These are phyloP conservation scores for Pythium grandisporangium DNA, from an alignment of 352 stramenopile genomes.

Conservation along the genomic window DNA sequence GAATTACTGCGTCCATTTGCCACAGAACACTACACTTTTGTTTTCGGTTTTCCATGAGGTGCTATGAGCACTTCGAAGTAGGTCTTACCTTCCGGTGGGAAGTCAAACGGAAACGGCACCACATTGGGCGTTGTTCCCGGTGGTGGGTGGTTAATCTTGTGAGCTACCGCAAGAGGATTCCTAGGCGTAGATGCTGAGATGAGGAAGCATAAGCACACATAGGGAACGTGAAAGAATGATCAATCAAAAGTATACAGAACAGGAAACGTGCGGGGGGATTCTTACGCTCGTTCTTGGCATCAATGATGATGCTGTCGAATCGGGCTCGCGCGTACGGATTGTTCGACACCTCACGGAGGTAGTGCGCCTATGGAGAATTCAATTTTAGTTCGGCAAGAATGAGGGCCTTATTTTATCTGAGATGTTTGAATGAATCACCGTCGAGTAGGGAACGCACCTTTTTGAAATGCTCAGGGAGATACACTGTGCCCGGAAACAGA, in stretches of 20 bases:
- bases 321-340: slow-evolving; percentile 70
- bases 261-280: too few species aligned
- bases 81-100: slow-evolving; percentile 44
- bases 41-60: too few species aligned
- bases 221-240: not conserved
- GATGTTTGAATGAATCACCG: not conserved
- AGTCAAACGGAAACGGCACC: slow-evolving; percentile 77
- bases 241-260: not conserved
- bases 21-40: not conserved
- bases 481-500: slow-evolving; percentile 70
- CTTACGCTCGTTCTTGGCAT: slow-evolving; percentile 72
- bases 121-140: slow-evolving; percentile 60
- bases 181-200: slow-evolving; percentile 45
- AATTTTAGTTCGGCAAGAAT: not conserved
- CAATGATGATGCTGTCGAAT: slow-evolving; percentile 84
- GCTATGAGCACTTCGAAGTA: too few species aligned
- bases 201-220: not conserved
- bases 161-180: slow-evolving; percentile 65
- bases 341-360: slow-evolving; percentile 59
- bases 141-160: slow-evolving; percentile 85
- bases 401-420: too few species aligned
- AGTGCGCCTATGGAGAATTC: slow-evolving; percentile 19
- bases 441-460: slow-evolving; percentile 27
- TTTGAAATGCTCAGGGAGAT: slow-evolving; percentile 80
- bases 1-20: not conserved